A percentile compares a stretch with the other conserved stretches of the same genome.
Evolutionary conservation across 768 basidiomycete species (phyloP).

Genomic region (Pulveroboletus frians): DNA sequence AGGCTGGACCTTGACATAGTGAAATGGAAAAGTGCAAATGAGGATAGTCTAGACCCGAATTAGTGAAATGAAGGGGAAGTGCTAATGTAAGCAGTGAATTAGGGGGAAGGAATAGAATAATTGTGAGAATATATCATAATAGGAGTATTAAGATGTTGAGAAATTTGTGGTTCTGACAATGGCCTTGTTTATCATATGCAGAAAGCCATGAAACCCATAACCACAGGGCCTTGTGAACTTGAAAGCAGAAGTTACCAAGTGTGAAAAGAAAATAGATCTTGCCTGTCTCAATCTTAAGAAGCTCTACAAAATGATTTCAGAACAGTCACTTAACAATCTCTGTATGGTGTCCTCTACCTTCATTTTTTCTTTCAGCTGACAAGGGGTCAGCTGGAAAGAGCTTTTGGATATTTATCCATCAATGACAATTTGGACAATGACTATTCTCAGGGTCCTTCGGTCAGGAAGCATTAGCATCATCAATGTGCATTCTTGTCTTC

Average conservation of each 20-base stretch:
- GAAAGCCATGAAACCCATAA: slow-evolving; percentile 99
- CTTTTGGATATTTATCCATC: slow-evolving; percentile 43
- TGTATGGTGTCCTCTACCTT: slow-evolving; percentile 31
- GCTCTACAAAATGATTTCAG: slow-evolving; percentile 51
- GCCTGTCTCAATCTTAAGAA: slow-evolving; percentile 69
- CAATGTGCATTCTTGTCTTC: slow-evolving; percentile 50
- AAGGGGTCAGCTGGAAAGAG: slow-evolving; percentile 52
- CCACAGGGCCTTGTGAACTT: slow-evolving; percentile 92
- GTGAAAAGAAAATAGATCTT: slow-evolving; percentile 83
- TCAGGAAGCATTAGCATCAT: slow-evolving; percentile 20
- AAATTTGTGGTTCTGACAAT: no score
- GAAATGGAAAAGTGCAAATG: no score
- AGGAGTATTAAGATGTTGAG: no score
- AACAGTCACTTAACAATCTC: slow-evolving; percentile 54
- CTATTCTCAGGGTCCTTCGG: slow-evolving; percentile 16
- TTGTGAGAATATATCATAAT: no score
- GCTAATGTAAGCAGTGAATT: no score
- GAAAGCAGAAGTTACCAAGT: slow-evolving; percentile 81
- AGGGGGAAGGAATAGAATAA: no score
- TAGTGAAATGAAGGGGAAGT: no score
- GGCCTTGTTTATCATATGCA: slow-evolving; percentile 28
- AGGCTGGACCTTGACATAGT: no score
- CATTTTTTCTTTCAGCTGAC: slow-evolving; percentile 1
- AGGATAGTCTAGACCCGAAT: no score
- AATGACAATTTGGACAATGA: slow-evolving; percentile 17